Base-by-base conservation (phyloP, 2,329 filamentous ascomycete genomes). In the Xylaria arbuscula region DNA sequence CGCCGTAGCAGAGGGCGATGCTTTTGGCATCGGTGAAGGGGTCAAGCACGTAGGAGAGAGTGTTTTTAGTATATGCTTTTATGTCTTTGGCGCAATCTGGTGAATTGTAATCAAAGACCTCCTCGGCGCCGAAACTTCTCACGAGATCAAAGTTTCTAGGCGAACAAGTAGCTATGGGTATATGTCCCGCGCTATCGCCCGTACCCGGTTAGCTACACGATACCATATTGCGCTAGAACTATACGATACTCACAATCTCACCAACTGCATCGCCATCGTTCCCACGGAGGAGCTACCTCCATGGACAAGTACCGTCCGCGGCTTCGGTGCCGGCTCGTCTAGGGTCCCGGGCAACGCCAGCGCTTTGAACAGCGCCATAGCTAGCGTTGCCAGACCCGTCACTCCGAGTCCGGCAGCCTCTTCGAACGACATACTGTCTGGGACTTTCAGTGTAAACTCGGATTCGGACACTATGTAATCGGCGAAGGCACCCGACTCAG, bases 231-330 rank as follows among this genome's bases (percentile, higher is more conserved):
- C 40, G 34, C 32, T 22, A 32, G 9, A 57, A 1, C 40, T 17
- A 45, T 15, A n/a, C 40, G n/a, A 58, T 19, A 60, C 63, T 63
- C 22, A 62, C 64, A 66, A 47, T 38, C 32, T 79, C 17, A 83
- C 71, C 15, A 85, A 54, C 70, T 87, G 84, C 3, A 84, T 79
- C 0, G 81, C 83, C 61, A 80, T 73, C 0, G 81, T 82, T 0
- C 84, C 84, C 0, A 77, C 80, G 0, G 82, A 76, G 1, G 83
- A 83, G 40, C 76, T 77, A 1, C 83, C 85, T 1, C 84, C 85
- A 54, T 80, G 80, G 3, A 87, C 80, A 1, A 87, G 73, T 0
- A 87, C 76, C 50, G 69, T 66, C 22, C 66, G 58, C n/a, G 67
- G 24, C 34, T 70, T 64, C 0, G 68, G 47, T 28, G 72, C 62